A percentile compares a stretch with the other conserved stretches of the same genome.
phyloP scores from a whole-genome alignment of 192 early-diverging fungal species.

The Mortierella claussenii region DNA sequence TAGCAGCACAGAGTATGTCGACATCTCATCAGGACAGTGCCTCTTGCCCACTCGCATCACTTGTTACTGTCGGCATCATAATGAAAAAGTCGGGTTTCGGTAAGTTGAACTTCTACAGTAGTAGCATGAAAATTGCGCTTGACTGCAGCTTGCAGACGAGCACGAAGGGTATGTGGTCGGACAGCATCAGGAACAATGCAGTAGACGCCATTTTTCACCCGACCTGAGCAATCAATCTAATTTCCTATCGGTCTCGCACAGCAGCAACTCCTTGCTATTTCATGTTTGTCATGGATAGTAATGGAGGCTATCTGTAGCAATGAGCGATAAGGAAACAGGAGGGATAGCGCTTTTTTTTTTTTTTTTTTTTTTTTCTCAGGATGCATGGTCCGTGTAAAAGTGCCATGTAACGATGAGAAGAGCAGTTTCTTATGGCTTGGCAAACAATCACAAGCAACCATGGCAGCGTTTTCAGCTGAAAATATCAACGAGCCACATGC shows the following conservation, averaged over 20 bases:
- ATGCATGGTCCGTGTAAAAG: not conserved
- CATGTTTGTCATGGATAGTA: constrained; percentile 1
- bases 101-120: no score
- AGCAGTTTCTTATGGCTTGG: constrained; percentile 10
- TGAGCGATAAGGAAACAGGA: no score
- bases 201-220: no score
- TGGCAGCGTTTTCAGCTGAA: constrained; percentile 15
- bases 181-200: no score
- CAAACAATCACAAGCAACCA: constrained; percentile 19
- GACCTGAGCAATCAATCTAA: not conserved
- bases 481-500: constrained; percentile 10
- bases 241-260: not conserved
- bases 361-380: no score
- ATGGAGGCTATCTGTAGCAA: not conserved
- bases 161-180: no score
- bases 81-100: constrained; percentile 53
- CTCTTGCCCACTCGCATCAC: constrained; percentile 85
- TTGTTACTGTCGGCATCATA: constrained; percentile 77
- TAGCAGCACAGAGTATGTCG: constrained; percentile 48
- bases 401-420: not conserved
- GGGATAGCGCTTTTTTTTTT: no score
- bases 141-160: no score
- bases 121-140: no score
- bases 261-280: not conserved
- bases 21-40: constrained; percentile 54